Base-by-base conservation (phyloP, 352 stramenopile species). In the Peronospora destructor region DNA sequence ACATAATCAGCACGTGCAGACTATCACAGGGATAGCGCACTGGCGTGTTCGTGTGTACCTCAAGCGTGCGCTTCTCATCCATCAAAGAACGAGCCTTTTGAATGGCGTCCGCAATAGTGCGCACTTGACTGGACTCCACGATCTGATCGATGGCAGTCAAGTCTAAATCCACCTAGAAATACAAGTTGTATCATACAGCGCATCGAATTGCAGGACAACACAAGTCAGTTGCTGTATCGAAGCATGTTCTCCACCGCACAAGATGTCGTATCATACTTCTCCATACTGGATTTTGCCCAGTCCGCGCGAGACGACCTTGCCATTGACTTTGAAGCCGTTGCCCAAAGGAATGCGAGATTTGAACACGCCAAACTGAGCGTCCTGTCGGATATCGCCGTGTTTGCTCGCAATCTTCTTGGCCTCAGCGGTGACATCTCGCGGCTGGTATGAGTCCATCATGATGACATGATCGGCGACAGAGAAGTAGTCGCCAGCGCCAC, bases 401-500 rank as follows among this genome's bases (percentile, higher is more conserved):
- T 84, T 56, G 2, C 37, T 68, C 2, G 88, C 91, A 59, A 98
- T 98, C 46, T 81, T 75, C 48, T 97, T 97, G 12, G 95, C 95
- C 30, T 87, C 68, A 10, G 54, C 58, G 1, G 94, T 98, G 3
- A 96, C 94, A 69, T 98, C 93, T 11, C 81, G 71, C 21, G 91
- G 94, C 46, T 83, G 68, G 58, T 97, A 98, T 16, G 72, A 86
- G 58, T 98, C 93, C 91, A 99, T 98, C 72, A 98, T 95, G 50
- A 99, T 82, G 16, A 98, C 94, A 41, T 89, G 84, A 61, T 98
- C 91, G 4, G 90, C 94, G 1, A 98, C 91, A 21, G 94, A 95
- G 55, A 99, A 98, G 61, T 97, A 99, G 68, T 98, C 95, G 0
- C 95, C 95, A 21, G 83, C 83, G 9, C 94, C 95, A 34, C 95